Percentiles rank a stretch among this genome's conserved stretches.
Evolutionary conservation across 1,139 yeast genomes (phyloP).

Genomic region (Pneumocystis sp.): DNA sequence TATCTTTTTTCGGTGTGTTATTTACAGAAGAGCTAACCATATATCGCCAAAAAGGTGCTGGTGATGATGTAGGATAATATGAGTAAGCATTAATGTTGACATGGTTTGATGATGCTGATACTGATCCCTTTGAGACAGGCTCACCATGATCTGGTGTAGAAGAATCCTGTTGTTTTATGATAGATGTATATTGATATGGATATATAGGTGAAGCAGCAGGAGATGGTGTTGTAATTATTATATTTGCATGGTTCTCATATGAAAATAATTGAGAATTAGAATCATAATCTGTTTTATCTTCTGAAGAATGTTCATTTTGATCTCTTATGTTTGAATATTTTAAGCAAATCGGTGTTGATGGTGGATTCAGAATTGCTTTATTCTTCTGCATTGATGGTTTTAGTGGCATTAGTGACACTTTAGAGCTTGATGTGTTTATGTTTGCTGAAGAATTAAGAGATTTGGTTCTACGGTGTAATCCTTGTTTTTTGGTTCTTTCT

Average conservation of each 20-base stretch:
- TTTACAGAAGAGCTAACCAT: conserved; percentile 16
- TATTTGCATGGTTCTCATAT: neutral
- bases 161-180: neutral
- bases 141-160: conserved; percentile 1
- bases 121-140: conserved; percentile 4
- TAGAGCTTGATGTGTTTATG: conserved; percentile 11
- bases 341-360: neutral
- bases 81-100: neutral
- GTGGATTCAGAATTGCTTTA: conserved; percentile 1
- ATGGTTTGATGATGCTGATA: conserved; percentile 1
- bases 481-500: conserved; percentile 52
- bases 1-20: neutral
- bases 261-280: neutral
- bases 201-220: neutral
- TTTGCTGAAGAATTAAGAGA: conserved; percentile 7
- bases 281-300: conserved; percentile 2
- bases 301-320: neutral
- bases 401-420: neutral
- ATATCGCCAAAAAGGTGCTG: conserved; percentile 32
- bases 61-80: conserved; percentile 19
- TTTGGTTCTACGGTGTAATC: conserved; percentile 33
- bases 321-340: neutral
- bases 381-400: conserved; percentile 13
- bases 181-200: neutral
- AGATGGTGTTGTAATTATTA: neutral